phyloP scores from a whole-genome alignment of 805 yeast genomes.

The Metschnikowia picachoensis region DNA sequence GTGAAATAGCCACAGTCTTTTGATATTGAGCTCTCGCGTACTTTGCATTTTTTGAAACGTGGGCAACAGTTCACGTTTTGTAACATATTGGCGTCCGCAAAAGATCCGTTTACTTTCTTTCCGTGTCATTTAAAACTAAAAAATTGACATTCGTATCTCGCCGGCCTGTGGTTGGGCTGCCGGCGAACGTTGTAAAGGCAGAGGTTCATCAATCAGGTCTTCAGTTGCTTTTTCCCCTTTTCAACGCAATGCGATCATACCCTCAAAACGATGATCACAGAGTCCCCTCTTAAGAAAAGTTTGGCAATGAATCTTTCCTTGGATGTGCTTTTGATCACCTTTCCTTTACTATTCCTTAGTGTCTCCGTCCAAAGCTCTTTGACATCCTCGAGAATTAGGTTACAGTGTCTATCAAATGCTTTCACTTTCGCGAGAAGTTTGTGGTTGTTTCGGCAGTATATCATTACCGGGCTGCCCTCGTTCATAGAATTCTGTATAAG shows the following conservation, averaged over 20 bases:
- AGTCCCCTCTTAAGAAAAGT: slow-evolving; percentile 92
- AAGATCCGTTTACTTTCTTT: no score
- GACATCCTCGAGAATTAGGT: slow-evolving; percentile 87
- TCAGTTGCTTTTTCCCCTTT: no score
- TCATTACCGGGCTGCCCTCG: slow-evolving; percentile 70
- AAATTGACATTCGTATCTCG: no score
- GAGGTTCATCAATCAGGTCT: no score
- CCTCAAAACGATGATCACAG: slow-evolving; percentile 78
- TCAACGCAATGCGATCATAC: slow-evolving; percentile 13
- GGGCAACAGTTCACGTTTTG: no score
- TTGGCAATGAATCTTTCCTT: slow-evolving; percentile 77
- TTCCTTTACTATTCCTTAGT: slow-evolving; percentile 61
- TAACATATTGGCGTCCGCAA: no score
- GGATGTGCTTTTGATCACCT: slow-evolving; percentile 60
- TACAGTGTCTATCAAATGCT: slow-evolving; percentile 95
- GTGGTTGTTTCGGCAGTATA: slow-evolving; percentile 90
- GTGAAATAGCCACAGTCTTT: no score
- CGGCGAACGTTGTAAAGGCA: no score
- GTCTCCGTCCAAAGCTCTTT: slow-evolving; percentile 79
- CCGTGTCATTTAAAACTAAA: no score
- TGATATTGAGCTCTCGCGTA: no score
- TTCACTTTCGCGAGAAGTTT: slow-evolving; percentile 85
- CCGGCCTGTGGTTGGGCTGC: no score
- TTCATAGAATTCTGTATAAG: slow-evolving; percentile 80
- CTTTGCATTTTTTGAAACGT: no score